These are phyloP conservation scores for Russula foetens DNA, from an alignment of 768 basidiomycete species.

Conservation along the genomic window DNA sequence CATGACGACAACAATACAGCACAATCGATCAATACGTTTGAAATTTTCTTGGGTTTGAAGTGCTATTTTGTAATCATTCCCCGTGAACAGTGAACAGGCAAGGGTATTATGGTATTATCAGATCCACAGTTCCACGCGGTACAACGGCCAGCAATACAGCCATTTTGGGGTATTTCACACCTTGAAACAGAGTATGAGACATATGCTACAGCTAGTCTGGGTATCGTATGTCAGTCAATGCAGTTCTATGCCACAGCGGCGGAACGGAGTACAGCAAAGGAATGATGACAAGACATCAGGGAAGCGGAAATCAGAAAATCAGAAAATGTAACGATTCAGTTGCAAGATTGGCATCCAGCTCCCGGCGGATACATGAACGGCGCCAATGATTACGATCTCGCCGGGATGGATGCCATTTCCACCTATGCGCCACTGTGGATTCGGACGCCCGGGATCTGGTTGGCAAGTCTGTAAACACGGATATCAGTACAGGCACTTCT, in stretches of 20 bases:
- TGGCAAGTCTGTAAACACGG: neutral
- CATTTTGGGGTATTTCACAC: neutral
- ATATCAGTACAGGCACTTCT: neutral
- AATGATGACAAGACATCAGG: no score
- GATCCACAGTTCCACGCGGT: neutral
- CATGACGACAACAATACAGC: no score
- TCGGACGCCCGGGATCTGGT: neutral
- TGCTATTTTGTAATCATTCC: no score
- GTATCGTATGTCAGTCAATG: neutral
- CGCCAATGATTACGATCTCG: conserved; percentile 3
- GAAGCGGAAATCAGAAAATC: no score
- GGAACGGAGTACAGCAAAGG: neutral
- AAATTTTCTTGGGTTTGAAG: no score
- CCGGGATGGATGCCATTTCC: neutral
- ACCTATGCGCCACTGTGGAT: neutral
- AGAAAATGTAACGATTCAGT: neutral
- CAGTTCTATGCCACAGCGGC: neutral
- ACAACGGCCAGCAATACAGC: neutral
- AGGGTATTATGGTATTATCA: neutral
- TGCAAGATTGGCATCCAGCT: conserved; percentile 16
- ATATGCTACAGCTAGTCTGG: neutral
- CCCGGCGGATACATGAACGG: neutral
- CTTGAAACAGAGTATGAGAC: neutral
- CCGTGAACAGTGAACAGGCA: neutral
- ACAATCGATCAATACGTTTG: no score